phyloP scores from a whole-genome alignment of 164 flowering plant species.

The Piper betle region DNA sequence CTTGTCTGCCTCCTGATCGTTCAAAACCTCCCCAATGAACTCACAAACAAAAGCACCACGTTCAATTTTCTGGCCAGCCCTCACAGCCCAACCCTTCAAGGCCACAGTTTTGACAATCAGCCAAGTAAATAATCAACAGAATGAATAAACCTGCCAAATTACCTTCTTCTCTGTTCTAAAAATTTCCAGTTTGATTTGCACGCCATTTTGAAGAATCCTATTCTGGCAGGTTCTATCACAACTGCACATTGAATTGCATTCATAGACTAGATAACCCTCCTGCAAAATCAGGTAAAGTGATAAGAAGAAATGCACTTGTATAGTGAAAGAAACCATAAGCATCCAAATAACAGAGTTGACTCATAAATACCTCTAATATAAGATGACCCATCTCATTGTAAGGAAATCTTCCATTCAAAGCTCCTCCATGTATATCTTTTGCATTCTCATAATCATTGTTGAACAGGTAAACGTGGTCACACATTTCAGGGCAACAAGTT shows the following conservation, averaged over 20 bases:
- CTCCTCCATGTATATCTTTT: conserved; percentile 60
- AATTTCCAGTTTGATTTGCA: conserved; percentile 67
- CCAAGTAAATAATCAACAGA: neutral
- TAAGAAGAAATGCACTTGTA: neutral
- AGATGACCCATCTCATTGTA: conserved; percentile 70
- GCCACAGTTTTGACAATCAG: neutral
- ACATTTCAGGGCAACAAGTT: conserved; percentile 52
- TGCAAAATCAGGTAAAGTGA: conserved; percentile 19
- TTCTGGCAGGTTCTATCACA: conserved; percentile 68
- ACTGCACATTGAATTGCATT: conserved; percentile 71
- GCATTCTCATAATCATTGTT: conserved; percentile 84
- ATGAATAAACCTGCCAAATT: neutral
- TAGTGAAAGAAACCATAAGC: neutral
- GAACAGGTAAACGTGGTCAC: conserved; percentile 94
- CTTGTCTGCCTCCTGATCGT: conserved; percentile 48
- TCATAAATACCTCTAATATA: conserved; percentile 61
- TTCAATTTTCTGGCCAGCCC: conserved; percentile 64
- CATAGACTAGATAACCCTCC: conserved; percentile 89
- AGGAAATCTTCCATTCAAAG: conserved; percentile 80
- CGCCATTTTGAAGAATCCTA: conserved; percentile 90
- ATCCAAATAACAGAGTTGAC: neutral
- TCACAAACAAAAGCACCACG: conserved; percentile 89
- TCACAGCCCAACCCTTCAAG: conserved; percentile 92
- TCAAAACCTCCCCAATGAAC: conserved; percentile 68
- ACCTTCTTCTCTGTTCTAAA: conserved; percentile 83